Evolutionary conservation across 768 basidiomycete species (phyloP), one percentile per base, ranked within the genome.

Genomic region (Gyrodon lividus): DNA sequence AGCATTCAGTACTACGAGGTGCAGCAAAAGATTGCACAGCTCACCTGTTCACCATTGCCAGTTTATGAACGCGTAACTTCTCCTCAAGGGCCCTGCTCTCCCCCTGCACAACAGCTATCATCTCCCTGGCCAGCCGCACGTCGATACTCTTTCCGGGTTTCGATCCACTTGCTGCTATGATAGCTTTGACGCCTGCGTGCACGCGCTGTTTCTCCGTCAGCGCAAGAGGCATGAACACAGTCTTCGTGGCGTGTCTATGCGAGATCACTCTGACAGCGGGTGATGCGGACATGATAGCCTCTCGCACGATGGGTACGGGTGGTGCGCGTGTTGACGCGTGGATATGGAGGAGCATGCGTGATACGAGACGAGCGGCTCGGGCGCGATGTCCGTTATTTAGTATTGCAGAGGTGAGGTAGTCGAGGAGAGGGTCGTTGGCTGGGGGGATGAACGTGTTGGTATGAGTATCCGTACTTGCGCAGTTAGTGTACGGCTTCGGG

Each of bases 161-260:
- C 49, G 70, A 72, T 52, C 85, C 76, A 54, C 81, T 79, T 12
- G 81, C 83, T 5, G 83, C 71, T 40, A 92, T 57, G 14, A 97
- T 84, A 79, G 87, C 90, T 54, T 75, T 64, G 33, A 96, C 74
- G 3, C 84, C 93, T 43, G 73, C 78, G 30, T 81, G 77, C 40
- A 82, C 80, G 31, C 92, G 77, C 72, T 94, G 92, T 63, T 87
- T 82, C 72, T 93, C 92, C 46, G 76, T 84, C 50, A 97, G 74
- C 1, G 91, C 83, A 12, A 82, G 71, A 0, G 94, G 93, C 35
- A 77, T 80, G 39, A 76, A 69, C 10, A 84, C 66, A n/a, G 72
- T 76, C 70, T 93, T 93, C 16, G 83, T 80, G 2, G 82, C 81
- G 42, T 75, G 74, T 47, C 81, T 81, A 57, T 82, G 77, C 24